Evolutionary conservation across 2,329 filamentous ascomycete genomes (phyloP).

Genomic region (Colletotrichum sp.): DNA sequence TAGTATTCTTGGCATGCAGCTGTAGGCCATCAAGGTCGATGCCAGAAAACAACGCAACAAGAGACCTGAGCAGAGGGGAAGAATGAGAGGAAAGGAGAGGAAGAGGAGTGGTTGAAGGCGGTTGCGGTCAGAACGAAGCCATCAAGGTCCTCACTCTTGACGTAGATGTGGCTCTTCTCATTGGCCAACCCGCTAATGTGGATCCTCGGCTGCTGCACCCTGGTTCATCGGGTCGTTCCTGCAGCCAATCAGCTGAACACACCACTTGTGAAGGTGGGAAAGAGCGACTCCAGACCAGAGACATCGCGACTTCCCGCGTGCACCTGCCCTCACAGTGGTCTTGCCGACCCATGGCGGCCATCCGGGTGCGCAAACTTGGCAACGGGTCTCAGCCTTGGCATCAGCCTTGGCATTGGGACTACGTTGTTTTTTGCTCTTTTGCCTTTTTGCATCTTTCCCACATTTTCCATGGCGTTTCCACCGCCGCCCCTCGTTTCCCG

Average conservation of each 20-base stretch:
- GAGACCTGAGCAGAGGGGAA: background rate
- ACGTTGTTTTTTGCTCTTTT: conserved; percentile 16
- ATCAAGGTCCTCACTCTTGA: conserved; percentile 18
- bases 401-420: conserved; percentile 17
- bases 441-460: background rate
- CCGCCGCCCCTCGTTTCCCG: background rate
- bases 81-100: too few relatives aligned
- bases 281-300: background rate
- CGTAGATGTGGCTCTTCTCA: background rate
- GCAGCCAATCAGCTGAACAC: background rate
- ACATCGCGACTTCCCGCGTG: background rate
- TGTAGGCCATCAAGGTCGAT: conserved; percentile 6
- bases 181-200: background rate
- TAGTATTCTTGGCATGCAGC: conserved; percentile 13
- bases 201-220: background rate
- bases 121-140: background rate
- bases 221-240: background rate
- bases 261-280: background rate
- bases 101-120: background rate
- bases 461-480: background rate
- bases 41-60: background rate
- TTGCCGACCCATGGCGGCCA: background rate
- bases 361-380: conserved; percentile 21
- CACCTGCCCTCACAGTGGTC: background rate
- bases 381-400: conserved; percentile 19